Evolutionary conservation across 2,329 filamentous ascomycete species (phyloP), one percentile per base, ranked within the genome.

Genomic region (Cladosporium sp.): DNA sequence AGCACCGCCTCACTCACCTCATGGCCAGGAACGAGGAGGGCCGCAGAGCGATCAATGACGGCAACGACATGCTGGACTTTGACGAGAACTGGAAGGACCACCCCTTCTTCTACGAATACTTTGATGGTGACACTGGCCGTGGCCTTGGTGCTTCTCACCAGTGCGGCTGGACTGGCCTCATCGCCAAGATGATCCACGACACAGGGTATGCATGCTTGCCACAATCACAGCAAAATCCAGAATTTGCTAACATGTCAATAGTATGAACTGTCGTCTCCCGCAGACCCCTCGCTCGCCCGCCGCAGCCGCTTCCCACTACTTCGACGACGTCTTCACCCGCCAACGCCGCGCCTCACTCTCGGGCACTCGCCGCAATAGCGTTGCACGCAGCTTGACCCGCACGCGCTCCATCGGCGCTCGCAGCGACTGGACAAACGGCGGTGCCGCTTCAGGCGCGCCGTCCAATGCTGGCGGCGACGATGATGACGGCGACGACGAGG

Each of bases 101-200:
- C 63, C 76, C 97, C 61, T 96, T 89, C 88, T 97, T 95, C 78
- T 87, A 95, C 66, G 92, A 97, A 68, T 97, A 95, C 77, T 97
- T 97, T 66, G 92, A 97, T 65, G 92, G 90, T 34, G 91, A 97
- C 67, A 85, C 78, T 44, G 92, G 92, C 12, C 86, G 90, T 58
- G 92, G 93, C 13, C 79, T 97, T 1, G 92, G 92, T 51, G 89
- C 92, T 32, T 92, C 85, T 42, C 93, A 97, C 70, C 93, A 97
- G 70, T 96, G 89, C 65, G 92, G 92, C 43, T 97, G 93, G 92
- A 96, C 92, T 32, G 92, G 92, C 19, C 71, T 97, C 59, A 90
- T 97, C 67, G 92, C 92, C 20, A 91, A 95, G 71, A 88, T 97
- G 82, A 97, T 97, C 54, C 92, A 97, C 62, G 93, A 97, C 65